phyloP scores from a whole-genome alignment of 148 eudicot species.

The Euryodendron excelsum region DNA sequence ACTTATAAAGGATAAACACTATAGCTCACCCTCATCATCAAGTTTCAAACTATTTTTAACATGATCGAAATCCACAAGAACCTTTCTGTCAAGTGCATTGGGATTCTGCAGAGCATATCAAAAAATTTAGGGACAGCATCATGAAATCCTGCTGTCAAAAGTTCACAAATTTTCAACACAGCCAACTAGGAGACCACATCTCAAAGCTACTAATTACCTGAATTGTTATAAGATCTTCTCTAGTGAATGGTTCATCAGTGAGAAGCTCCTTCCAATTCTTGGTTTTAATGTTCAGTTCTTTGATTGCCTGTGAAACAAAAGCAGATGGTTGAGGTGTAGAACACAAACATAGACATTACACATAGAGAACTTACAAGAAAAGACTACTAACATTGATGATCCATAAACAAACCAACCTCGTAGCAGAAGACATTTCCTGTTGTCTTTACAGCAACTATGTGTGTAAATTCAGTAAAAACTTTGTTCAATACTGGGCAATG shows the following conservation, averaged over 20 bases:
- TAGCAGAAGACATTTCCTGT: conserved; percentile 95
- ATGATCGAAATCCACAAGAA: conserved; percentile 83
- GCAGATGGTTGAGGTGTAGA: conserved; percentile 9
- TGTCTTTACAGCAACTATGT: conserved; percentile 94
- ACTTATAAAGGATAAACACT: neutral
- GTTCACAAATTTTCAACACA: neutral
- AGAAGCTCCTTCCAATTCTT: conserved; percentile 98
- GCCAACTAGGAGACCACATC: neutral
- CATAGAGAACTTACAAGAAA: neutral
- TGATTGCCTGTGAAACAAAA: conserved; percentile 60
- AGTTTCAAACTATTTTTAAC: conserved; percentile 78
- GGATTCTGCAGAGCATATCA: conserved; percentile 62
- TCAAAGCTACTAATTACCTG: conserved; percentile 46
- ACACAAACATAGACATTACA: neutral
- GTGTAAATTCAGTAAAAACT: conserved; percentile 94
- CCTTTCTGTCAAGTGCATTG: conserved; percentile 71
- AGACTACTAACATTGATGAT: neutral
- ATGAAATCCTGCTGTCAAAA: neutral
- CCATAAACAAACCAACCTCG: conserved; percentile 52
- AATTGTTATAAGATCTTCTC: conserved; percentile 79
- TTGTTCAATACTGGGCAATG: conserved; percentile 96
- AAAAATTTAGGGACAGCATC: neutral
- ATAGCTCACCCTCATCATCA: conserved; percentile 85
- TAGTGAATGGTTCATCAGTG: conserved; percentile 89
- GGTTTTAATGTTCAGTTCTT: conserved; percentile 89